Percentiles rank a stretch among this genome's conserved stretches.
phyloP scores from a whole-genome alignment of 495 filamentous ascomycete species.

The Neurospora sp. region DNA sequence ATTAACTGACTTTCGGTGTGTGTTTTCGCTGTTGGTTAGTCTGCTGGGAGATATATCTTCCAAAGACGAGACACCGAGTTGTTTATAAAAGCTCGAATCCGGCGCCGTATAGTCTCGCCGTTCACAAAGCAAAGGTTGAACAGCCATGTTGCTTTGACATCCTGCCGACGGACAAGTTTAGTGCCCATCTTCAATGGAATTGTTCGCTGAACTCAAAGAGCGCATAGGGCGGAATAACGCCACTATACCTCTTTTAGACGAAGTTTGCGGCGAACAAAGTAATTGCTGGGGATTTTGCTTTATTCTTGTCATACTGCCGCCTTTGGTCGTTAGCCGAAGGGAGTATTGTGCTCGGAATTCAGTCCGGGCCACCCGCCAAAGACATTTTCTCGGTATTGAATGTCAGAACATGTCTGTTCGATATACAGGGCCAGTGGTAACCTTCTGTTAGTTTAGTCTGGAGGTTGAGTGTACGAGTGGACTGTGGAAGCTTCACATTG shows the following conservation, averaged over 20 bases:
- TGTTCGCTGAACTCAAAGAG: neutral
- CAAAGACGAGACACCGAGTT: neutral
- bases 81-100: neutral
- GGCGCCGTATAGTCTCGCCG: neutral
- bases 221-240: neutral
- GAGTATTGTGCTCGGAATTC: neutral
- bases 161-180: neutral
- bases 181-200: neutral
- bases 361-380: neutral
- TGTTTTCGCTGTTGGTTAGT: neutral
- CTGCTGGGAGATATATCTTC: neutral
- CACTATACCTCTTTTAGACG: neutral
- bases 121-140: neutral
- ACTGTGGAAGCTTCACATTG: neutral
- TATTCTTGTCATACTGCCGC: neutral
- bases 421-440: neutral
- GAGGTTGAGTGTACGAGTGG: neutral
- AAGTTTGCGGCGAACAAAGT: neutral
- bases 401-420: neutral
- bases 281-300: neutral
- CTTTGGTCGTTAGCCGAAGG: neutral
- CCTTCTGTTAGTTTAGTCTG: neutral
- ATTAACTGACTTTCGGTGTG: neutral
- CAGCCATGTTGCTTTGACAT: neutral
- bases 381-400: neutral